Conservation (phyloP, 208 protist genomes). For the Leishmania mexicana region DNA sequence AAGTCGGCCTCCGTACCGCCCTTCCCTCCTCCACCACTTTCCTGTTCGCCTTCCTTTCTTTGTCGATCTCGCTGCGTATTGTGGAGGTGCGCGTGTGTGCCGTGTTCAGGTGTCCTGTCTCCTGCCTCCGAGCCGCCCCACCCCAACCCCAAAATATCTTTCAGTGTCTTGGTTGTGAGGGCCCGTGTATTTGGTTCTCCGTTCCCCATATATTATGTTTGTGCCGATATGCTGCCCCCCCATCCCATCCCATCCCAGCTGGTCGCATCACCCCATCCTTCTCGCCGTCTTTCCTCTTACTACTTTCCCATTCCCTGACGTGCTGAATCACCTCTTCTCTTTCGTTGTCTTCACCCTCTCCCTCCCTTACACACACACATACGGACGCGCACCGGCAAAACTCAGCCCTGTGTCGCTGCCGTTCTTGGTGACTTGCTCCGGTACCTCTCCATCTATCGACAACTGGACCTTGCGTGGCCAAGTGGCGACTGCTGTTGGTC, state of each 20-base stretch:
- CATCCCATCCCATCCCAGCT: neutral
- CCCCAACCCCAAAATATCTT: neutral
- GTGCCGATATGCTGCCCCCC: neutral
- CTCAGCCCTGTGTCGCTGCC: neutral
- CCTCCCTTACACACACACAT: neutral
- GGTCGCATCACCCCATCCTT: neutral
- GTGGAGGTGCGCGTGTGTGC: neutral
- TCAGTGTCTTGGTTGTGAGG: neutral
- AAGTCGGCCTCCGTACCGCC: neutral
- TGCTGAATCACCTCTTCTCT: neutral
- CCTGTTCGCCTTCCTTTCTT: neutral
- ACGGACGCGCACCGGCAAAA: neutral
- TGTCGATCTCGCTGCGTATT: slow-evolving; percentile 8
- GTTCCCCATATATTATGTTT: neutral
- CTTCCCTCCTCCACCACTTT: neutral
- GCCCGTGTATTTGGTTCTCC: neutral
- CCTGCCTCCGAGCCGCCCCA: neutral
- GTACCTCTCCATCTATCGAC: neutral
- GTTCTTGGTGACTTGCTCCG: neutral
- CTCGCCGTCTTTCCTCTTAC: neutral
- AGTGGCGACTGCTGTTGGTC: neutral
- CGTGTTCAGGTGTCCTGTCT: neutral
- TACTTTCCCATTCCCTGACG: neutral
- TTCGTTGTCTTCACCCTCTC: neutral
- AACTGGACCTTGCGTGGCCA: neutral